Evolutionary conservation across 768 basidiomycete species (phyloP).

Genomic region (Russula vinacea): DNA sequence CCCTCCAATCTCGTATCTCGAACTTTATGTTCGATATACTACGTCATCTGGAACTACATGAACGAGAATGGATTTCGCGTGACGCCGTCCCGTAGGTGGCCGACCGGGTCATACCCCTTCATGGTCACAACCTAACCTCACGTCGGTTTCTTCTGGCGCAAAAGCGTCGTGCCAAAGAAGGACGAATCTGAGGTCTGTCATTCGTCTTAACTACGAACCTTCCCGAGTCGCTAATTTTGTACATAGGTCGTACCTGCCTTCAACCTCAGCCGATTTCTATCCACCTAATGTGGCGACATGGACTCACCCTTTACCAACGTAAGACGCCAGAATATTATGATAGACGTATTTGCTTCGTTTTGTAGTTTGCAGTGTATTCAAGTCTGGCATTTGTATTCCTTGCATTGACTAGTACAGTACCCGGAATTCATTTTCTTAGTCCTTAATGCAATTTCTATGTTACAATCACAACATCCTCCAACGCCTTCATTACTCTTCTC

Average conservation of each 20-base stretch:
- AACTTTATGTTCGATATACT: constrained; percentile 64
- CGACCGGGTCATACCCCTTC: constrained; percentile 46
- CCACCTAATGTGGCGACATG: constrained; percentile 12
- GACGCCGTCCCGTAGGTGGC: constrained; percentile 39
- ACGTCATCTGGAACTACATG: constrained; percentile 56
- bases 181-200: constrained; percentile 23
- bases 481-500: constrained; percentile 52
- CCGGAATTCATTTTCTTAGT: constrained; percentile 1
- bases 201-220: background rate
- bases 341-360: constrained; percentile 19
- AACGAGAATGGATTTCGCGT: constrained; percentile 49
- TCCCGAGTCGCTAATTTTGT: background rate
- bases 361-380: constrained; percentile 28
- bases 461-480: constrained; percentile 60
- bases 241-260: constrained; percentile 19
- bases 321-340: constrained; percentile 8
- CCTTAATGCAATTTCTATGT: constrained; percentile 30
- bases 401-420: background rate
- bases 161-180: constrained; percentile 12
- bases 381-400: constrained; percentile 11
- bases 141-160: constrained; percentile 1
- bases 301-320: constrained; percentile 4
- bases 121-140: constrained; percentile 3
- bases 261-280: constrained; percentile 21
- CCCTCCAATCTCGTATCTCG: constrained; percentile 57